phyloP scores from a whole-genome alignment of 2,329 filamentous ascomycete species.

The Thielaviopsis euricoi region DNA sequence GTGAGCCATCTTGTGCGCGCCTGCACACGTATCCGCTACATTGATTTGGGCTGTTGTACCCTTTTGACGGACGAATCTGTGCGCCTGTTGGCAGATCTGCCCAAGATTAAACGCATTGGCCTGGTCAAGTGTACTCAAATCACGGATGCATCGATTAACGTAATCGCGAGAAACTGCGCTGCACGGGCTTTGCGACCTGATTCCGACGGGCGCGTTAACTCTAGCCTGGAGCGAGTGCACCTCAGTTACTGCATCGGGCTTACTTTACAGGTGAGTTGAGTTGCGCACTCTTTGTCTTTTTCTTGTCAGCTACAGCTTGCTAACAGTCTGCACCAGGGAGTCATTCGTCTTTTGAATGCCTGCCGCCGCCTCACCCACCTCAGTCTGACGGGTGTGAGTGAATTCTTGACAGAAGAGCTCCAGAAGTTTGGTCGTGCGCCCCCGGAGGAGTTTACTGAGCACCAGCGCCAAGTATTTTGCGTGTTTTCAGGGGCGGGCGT shows the following conservation, averaged over 20 bases:
- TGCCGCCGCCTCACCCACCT: constrained; percentile 88
- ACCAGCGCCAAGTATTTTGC: constrained; percentile 90
- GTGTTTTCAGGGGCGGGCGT: constrained; percentile 90
- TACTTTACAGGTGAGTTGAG: constrained; percentile 61
- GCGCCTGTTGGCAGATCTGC: constrained; percentile 64
- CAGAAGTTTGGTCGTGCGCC: constrained; percentile 74
- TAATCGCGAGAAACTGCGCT: constrained; percentile 13
- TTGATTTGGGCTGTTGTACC: constrained; percentile 88
- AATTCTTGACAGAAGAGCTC: constrained; percentile 74
- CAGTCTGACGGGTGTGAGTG: constrained; percentile 82
- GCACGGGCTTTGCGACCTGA: neutral
- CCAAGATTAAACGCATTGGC: constrained; percentile 87
- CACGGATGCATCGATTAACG: constrained; percentile 65
- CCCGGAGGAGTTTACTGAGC: constrained; percentile 80
- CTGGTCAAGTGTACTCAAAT: constrained; percentile 86
- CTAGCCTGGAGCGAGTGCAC: constrained; percentile 80
- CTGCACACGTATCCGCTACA: constrained; percentile 92
- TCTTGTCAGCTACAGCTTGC: too few relatives aligned
- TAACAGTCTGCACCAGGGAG: constrained; percentile 40
- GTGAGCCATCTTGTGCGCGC: constrained; percentile 68
- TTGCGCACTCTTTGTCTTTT: too few relatives aligned
- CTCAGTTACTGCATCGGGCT: constrained; percentile 85
- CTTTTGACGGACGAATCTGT: constrained; percentile 80
- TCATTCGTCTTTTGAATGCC: constrained; percentile 73
- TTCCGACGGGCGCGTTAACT: constrained; percentile 14